Base-by-base conservation (phyloP, 176 grass and related monocot species). In the Rhynchospora pubera region DNA sequence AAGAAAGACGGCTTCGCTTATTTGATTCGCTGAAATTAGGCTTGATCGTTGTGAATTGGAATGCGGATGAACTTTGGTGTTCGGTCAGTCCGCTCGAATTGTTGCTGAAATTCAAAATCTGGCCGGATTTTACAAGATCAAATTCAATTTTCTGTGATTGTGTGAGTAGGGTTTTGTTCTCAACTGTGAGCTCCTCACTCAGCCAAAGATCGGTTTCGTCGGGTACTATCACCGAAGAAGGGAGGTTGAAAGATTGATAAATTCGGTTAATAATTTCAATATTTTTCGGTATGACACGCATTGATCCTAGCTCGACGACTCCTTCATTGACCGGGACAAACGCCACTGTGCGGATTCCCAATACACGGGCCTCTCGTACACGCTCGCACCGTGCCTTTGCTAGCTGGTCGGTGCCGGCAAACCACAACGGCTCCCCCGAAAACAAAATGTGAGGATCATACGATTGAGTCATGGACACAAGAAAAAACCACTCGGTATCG, bases 401-500 rank as follows among this genome's bases (percentile, higher is more conserved):
- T 12, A 85, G 67, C 45, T 62, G 78, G 12, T 77, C 46, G 1
- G 43, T 63, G 3, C 83, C 87, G 5, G 83, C 68, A 15, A 69
- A 44, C 87, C 87, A 89, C 21, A 85, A 30, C 0, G 66, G 78
- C 2, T 79, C 51, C 11, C 46, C 34, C 0, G 78, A 19, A 16
- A 72, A 52, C 45, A 80, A 67, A 9, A 80, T 80, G 19, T 66
- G 66, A 0, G 78, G 30, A 12, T 70, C 65, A n/a, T 81, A 85
- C 18, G 83, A 85, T 28, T 80, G 65, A 15, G 55, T 85, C 67
- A 89, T 78, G 3, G 83, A 89, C 57, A 85, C 46, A 4, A 82
- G 59, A 80, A 80, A 89, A 78, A 85, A 89, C 87, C 77, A 82
- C 47, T 85, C 87, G 14, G 78, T 79, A 28, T 84, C 86, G 8